Evolutionary conservation across 148 eudicot genomes (phyloP), one percentile per base, ranked within the genome.

Genomic region (Rhododendron ovatum): DNA sequence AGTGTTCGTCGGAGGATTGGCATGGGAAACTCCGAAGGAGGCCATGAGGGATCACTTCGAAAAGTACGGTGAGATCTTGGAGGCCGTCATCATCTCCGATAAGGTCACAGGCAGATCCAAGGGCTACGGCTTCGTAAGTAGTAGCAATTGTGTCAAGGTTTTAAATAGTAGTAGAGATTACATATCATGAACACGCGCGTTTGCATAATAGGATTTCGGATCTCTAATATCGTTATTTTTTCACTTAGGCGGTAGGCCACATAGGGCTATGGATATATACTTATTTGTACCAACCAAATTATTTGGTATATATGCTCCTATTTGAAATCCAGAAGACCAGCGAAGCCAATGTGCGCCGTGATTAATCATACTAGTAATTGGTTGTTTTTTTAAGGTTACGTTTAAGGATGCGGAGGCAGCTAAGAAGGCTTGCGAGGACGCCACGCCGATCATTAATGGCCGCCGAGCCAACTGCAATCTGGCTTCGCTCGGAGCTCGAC

Each of bases 381-480:
- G 11, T 71, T 30, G 18, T 18, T 88, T 75, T 7, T 8, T 80
- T 73, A 83, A 97, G 99, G 99, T 97, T 86, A 97, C 99, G 10
- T 97, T 95, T 85, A 94, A 92, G 91, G 96, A 95, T 0, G 83
- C 94, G 18, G 98, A 97, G 82, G 90, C 95, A 63, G 99, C 99
- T 3, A 97, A 94, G 89, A 93, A 92, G 88, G 99, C 99, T 41
- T 95, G 98, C 78, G 98, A 93, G 88, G 98, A 95, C 28, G 87
- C 98, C 45, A 90, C 98, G 18, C 99, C 99, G 67, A 90, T 91
- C 55, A 97, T 97, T 90, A 97, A 95, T 78, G 95, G 98, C 12
- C 96, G 99, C 61, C 93, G 98, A 8, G 98, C 99, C 65, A 97
- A 97, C 88, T 97, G 99, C 89, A 97, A 97, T 84, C 93, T 97